Evolutionary conservation across 2,329 filamentous ascomycete species (phyloP), one percentile per base, ranked within the genome.

Genomic region (Phialophora tarda): DNA sequence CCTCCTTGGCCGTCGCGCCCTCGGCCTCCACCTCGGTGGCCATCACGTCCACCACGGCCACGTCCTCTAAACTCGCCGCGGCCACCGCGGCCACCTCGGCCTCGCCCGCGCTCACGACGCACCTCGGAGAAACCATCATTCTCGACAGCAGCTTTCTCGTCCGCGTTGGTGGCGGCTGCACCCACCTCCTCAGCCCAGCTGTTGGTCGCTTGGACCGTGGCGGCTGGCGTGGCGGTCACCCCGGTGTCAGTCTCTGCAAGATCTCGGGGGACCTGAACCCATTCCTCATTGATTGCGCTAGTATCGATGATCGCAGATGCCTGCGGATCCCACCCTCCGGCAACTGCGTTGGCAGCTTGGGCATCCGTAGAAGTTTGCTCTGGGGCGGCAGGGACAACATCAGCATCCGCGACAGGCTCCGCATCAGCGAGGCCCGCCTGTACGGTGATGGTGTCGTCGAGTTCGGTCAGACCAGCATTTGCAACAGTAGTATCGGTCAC

Each of bases 171-270:
- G 44, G 77, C 77, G 63, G 77, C 78, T 66, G 88, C 86, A 21
- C 89, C 86, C 72, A 91, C 86, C 67, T 95, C 91, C 74, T 96
- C 92, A 28, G 91, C 91, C 91, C 91, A 96, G 73, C 89, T 92
- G 75, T 90, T 88, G 32, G 83, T 82, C 73, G 84, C 83, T 21
- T 77, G 73, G 11, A 61, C 24, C 47, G 81, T 78, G 6, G 86
- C 87, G 6, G 86, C 87, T 55, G 88, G 85, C n/a, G 86, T 87
- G 28, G 87, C 86, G 55, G 83, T 80, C 50, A 87, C 76, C 44
- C 86, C 87, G 44, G 84, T 87, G 68, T 95, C 91, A 4, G 90
- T 89, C 82, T 96, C 92, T 59, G 86, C 81, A 55, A 89, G 85
- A 74, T 93, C 87, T 64, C 89, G 87, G 59, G 91, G 87, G 53